Percentiles rank a stretch among this genome's conserved stretches.
phyloP scores from a whole-genome alignment of 441 rosid genomes.

The Adansonia grandidieri region DNA sequence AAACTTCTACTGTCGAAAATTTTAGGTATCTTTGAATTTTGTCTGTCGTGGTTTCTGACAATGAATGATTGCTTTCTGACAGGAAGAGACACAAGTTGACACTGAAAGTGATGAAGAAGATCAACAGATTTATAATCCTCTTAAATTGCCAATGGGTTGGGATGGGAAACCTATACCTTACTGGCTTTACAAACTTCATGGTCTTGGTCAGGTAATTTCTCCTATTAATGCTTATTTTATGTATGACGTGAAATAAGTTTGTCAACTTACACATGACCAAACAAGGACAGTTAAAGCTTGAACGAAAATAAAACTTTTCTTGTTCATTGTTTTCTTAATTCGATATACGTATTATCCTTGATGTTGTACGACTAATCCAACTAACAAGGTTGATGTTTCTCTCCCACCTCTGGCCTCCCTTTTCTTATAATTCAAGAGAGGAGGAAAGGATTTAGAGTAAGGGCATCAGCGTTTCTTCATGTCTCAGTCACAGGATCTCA shows the following conservation, averaged over 20 bases:
- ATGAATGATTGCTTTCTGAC: constrained; percentile 32
- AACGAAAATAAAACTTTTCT: neutral
- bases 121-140: constrained; percentile 91
- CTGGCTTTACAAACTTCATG: constrained; percentile 99
- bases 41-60: constrained; percentile 19
- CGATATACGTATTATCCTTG: neutral
- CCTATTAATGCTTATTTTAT: constrained; percentile 1
- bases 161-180: constrained; percentile 99
- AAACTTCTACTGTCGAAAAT: neutral
- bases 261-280: neutral
- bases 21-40: neutral
- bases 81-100: constrained; percentile 95
- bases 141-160: constrained; percentile 99
- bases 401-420: neutral
- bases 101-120: constrained; percentile 98
- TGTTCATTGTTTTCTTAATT: neutral
- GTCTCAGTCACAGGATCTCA: neutral
- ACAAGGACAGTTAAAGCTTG: neutral
- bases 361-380: neutral
- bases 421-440: neutral
- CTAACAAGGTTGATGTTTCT: neutral
- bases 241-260: neutral
- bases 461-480: neutral
- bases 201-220: constrained; percentile 88
- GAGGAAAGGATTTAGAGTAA: neutral